Conservation (phyloP, 108 stramenopile species). For the Skeletonema menzelii region DNA sequence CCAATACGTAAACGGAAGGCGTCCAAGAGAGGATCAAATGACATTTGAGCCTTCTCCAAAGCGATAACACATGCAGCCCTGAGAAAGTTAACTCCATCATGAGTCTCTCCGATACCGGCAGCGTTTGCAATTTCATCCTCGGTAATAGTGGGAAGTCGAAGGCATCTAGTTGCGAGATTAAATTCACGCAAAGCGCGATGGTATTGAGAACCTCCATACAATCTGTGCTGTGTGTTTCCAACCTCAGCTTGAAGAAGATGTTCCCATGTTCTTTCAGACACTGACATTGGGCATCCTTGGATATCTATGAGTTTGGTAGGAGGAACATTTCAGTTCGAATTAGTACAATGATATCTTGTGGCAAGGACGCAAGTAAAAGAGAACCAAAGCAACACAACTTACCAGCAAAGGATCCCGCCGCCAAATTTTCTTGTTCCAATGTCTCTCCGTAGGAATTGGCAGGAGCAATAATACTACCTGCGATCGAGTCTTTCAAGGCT, state of each 20-base stretch:
- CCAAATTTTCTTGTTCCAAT: slow-evolving; percentile 74
- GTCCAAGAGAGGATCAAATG: slow-evolving; percentile 86
- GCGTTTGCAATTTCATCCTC: slow-evolving; percentile 96
- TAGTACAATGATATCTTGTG: not conserved
- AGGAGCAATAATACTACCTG: slow-evolving; percentile 85
- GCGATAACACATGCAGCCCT: slow-evolving; percentile 93
- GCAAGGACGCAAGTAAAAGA: not conserved
- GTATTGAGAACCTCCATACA: slow-evolving; percentile 94
- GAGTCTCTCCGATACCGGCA: slow-evolving; percentile 89
- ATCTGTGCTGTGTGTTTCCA: slow-evolving; percentile 69
- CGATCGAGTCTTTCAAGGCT: slow-evolving; percentile 69
- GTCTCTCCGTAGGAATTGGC: slow-evolving; percentile 88
- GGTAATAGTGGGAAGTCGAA: slow-evolving; percentile 78
- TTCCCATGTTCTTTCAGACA: slow-evolving; percentile 75
- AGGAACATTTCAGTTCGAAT: not conserved
- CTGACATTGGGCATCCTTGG: slow-evolving; percentile 71
- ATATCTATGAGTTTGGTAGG: slow-evolving; percentile 26
- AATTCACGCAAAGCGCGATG: slow-evolving; percentile 90
- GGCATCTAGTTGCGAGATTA: slow-evolving; percentile 81
- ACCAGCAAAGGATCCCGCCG: slow-evolving; percentile 81
- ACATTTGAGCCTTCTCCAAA: slow-evolving; percentile 86
- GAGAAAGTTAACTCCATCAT: slow-evolving; percentile 93
- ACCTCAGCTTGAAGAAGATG: slow-evolving; percentile 62
- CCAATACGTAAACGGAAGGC: slow-evolving; percentile 61
- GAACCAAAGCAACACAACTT: slow-evolving; percentile 1